These are phyloP conservation scores for Boletus eberwhitei DNA, from an alignment of 768 basidiomycete species.

Conservation along the genomic window DNA sequence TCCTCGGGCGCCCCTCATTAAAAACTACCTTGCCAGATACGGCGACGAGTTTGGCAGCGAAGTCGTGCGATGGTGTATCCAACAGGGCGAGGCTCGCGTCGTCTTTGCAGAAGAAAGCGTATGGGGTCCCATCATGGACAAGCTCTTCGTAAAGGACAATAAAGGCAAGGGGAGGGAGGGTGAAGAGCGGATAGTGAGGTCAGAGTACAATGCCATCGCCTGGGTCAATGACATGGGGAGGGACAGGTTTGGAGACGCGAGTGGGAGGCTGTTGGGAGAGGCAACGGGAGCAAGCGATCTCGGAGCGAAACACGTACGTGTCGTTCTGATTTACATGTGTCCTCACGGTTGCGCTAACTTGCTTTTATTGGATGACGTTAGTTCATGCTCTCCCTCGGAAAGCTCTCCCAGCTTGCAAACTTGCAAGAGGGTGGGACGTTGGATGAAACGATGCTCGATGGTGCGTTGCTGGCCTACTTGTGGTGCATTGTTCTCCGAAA, in stretches of 20 bases:
- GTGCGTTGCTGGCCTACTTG: slow-evolving; percentile 33
- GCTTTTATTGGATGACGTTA: slow-evolving; percentile 30
- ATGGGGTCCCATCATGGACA: slow-evolving; percentile 62
- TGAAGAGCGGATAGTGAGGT: slow-evolving; percentile 39
- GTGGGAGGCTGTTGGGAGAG: slow-evolving; percentile 59
- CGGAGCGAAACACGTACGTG: slow-evolving; percentile 72
- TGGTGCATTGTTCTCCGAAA: neutral
- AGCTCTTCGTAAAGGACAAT: slow-evolving; percentile 49
- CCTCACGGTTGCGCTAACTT: slow-evolving; percentile 2
- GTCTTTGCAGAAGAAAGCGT: slow-evolving; percentile 75
- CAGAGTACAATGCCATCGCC: slow-evolving; percentile 53
- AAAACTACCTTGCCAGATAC: slow-evolving; percentile 72
- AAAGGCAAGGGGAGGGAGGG: slow-evolving; percentile 27
- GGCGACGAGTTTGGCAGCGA: slow-evolving; percentile 83
- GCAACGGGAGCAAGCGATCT: slow-evolving; percentile 55
- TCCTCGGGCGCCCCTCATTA: slow-evolving; percentile 58
- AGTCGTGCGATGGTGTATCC: slow-evolving; percentile 91
- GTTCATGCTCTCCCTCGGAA: slow-evolving; percentile 90
- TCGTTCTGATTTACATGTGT: neutral
- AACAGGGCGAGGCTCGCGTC: slow-evolving; percentile 79
- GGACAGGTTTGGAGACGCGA: slow-evolving; percentile 61
- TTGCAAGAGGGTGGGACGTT: slow-evolving; percentile 42
- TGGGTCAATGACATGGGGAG: slow-evolving; percentile 89
- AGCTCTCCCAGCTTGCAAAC: slow-evolving; percentile 74
- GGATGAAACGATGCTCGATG: slow-evolving; percentile 55